These are phyloP conservation scores for Zalerion maritima DNA, from an alignment of 495 filamentous ascomycete species.

Conservation along the genomic window DNA sequence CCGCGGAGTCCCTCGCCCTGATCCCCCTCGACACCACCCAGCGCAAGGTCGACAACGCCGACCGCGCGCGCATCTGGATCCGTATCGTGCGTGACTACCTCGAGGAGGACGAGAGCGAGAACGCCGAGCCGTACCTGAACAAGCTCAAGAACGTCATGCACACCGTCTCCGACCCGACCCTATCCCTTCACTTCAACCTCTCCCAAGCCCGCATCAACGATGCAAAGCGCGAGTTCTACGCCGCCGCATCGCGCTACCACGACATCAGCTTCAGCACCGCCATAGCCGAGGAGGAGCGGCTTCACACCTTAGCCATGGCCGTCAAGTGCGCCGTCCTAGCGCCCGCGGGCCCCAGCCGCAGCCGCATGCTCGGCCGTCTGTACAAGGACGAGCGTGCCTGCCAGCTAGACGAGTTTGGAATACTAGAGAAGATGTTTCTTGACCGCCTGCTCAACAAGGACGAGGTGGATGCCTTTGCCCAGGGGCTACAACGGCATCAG, in stretches of 20 bases:
- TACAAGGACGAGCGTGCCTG: constrained; percentile 87
- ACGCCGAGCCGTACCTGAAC: constrained; percentile 76
- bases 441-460: constrained; percentile 66
- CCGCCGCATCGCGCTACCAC: constrained; percentile 77
- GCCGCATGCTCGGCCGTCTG: constrained; percentile 59
- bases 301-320: constrained; percentile 74
- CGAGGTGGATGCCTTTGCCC: constrained; percentile 75
- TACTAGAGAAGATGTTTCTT: constrained; percentile 95
- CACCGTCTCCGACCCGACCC: constrained; percentile 52
- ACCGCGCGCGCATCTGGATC: constrained; percentile 73
- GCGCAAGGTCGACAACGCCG: constrained; percentile 60
- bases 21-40: constrained; percentile 83
- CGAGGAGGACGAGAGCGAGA: constrained; percentile 82
- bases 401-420: constrained; percentile 64
- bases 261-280: constrained; percentile 58
- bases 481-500: constrained; percentile 72
- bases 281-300: constrained; percentile 67
- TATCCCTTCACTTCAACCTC: constrained; percentile 73
- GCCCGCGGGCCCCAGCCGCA: constrained; percentile 76
- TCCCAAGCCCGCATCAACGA: constrained; percentile 88
- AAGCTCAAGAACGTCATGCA: constrained; percentile 83
- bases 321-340: constrained; percentile 91
- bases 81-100: constrained; percentile 90
- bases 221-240: constrained; percentile 77
- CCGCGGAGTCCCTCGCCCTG: constrained; percentile 62